Evolutionary conservation across 1,284 basidiomycete species (phyloP).

Genomic region (Microbotryum scabiosae): DNA sequence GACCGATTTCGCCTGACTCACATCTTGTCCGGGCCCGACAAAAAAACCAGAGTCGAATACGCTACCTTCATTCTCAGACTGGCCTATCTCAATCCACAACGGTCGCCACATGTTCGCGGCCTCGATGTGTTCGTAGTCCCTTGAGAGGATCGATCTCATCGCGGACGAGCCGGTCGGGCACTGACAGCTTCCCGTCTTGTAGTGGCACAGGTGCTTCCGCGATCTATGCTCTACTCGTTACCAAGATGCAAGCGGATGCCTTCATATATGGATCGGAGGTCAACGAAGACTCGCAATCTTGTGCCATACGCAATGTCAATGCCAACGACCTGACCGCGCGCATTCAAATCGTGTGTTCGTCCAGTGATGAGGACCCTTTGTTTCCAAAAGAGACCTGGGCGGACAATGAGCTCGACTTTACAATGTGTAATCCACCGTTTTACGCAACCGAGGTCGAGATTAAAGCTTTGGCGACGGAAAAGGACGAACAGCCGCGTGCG

Average conservation of each 20-base stretch:
- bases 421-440: constrained; percentile 95
- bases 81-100: not conserved
- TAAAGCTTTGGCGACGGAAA: constrained; percentile 50
- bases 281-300: constrained; percentile 52
- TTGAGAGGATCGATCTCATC: not conserved
- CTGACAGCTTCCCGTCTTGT: constrained; percentile 35
- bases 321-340: constrained; percentile 50
- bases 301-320: constrained; percentile 51
- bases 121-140: constrained; percentile 45
- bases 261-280: constrained; percentile 47
- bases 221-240: constrained; percentile 76
- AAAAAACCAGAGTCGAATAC: constrained; percentile 59
- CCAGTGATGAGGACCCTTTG: constrained; percentile 17
- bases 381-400: not conserved
- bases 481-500: constrained; percentile 56
- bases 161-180: constrained; percentile 33
- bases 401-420: constrained; percentile 52
- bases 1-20: not conserved
- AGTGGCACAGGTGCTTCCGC: constrained; percentile 86
- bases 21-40: too few species aligned
- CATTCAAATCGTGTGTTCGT: constrained; percentile 44
- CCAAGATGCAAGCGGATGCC: constrained; percentile 45
- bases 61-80: constrained; percentile 24
- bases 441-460: constrained; percentile 67
- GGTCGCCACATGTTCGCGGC: constrained; percentile 32